Evolutionary conservation across 371 early-diverging fungal species (phyloP), one percentile per base, ranked within the genome.

Genomic region (Ordospora pajunii): DNA sequence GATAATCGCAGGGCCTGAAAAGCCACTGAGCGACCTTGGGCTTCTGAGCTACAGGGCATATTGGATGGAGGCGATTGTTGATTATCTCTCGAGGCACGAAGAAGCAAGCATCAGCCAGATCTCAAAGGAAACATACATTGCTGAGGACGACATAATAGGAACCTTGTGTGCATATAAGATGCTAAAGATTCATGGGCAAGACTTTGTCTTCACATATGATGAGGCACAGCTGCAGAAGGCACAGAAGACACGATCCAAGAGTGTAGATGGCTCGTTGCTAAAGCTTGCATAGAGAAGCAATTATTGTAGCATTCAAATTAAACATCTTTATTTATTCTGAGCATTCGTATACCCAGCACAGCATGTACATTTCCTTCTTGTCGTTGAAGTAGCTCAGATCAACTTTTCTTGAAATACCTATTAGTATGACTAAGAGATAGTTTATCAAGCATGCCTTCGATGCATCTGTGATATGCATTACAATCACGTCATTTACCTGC

Each of bases 1-100:
- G 32, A 89, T 91, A 67, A 86, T 92, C 2, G 96, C 96, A 6
- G 92, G 94, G 0, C 98, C 98, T 3, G 99, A 99, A 80, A 92
- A 93, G 78, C 99, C 99, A 1, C 83, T 99, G 27, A 93, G 94
- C n/a, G 95, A 95, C 82, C 87, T 97, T 7, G 99, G 98, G 0
- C 85, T 95, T 50, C 82, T 95, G 2, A 90, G 90, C 43, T 99
- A 85, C 50, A 46, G 82, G 63, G 64, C 80, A 54, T 80, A 80
- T 45, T 80, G 80, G 80, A 43, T 77, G 19, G 80, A 80, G 58
- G 72, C 74, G 27, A 77, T 80, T 63, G 50, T 80, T 19, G 77
- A 77, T 2, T 72, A 73, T 37, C 44, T 83, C 11, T 63, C 32
- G 63, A 53, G 73, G 7, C 45, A 73, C 42, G 75, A 70, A 17